Evolutionary conservation across 129 eudicot genomes (phyloP).

Genomic region (Centella asiatica): DNA sequence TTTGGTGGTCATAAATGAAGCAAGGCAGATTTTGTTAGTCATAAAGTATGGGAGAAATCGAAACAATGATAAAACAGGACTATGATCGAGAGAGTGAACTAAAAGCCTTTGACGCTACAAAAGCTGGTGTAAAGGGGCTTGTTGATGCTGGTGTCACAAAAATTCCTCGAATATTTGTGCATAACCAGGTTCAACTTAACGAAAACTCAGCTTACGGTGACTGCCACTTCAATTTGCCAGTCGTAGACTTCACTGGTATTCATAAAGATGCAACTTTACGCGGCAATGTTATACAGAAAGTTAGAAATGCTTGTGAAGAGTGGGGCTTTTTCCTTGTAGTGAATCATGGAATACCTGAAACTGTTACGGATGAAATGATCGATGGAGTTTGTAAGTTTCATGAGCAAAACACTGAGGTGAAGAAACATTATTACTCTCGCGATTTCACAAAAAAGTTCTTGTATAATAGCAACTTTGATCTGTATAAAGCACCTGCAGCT

Average conservation of each 20-base stretch:
- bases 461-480: slow-evolving; percentile 19
- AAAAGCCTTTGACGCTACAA: slow-evolving; percentile 8
- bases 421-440: slow-evolving; percentile 15
- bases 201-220: slow-evolving; percentile 6
- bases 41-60: neutral
- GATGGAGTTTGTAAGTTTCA: slow-evolving; percentile 19
- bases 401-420: slow-evolving; percentile 18
- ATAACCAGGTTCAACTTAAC: neutral
- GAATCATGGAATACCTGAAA: slow-evolving; percentile 36
- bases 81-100: slow-evolving; percentile 4
- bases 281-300: slow-evolving; percentile 1
- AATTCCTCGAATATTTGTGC: slow-evolving; percentile 19
- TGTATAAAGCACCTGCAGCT: slow-evolving; percentile 11
- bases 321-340: slow-evolving; percentile 46
- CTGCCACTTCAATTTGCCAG: slow-evolving; percentile 12
- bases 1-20: too few species aligned
- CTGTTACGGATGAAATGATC: slow-evolving; percentile 20
- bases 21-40: too few species aligned
- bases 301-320: slow-evolving; percentile 23
- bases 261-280: neutral
- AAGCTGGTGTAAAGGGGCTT: slow-evolving; percentile 15
- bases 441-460: slow-evolving; percentile 4
- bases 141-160: slow-evolving; percentile 2
- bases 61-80: neutral
- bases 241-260: slow-evolving; percentile 22